phyloP scores from a whole-genome alignment of 768 basidiomycete species.

The Phylloporus sp. region DNA sequence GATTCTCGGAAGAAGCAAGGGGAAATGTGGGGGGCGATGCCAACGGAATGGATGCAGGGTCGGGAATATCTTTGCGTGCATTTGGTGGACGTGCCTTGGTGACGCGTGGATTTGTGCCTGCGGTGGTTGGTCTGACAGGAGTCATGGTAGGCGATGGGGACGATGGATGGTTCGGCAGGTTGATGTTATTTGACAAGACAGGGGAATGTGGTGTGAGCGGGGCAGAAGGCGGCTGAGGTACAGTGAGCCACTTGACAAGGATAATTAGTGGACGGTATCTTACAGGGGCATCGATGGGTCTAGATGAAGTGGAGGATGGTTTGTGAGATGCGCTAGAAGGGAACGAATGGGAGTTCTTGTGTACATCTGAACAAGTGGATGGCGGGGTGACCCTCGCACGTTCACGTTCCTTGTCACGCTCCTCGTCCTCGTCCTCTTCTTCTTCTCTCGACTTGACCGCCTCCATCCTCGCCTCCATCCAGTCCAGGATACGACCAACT shows the following conservation, averaged over 20 bases:
- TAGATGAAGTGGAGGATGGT: constrained; percentile 12
- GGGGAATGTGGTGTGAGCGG: constrained; percentile 34
- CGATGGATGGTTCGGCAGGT: constrained; percentile 13
- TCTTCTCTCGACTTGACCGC: constrained; percentile 71
- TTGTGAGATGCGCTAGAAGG: constrained; percentile 18
- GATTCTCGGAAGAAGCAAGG: constrained; percentile 27
- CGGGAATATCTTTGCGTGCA: constrained; percentile 27
- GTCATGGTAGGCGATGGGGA: constrained; percentile 29
- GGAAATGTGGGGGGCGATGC: constrained; percentile 19
- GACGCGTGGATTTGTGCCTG: constrained; percentile 18
- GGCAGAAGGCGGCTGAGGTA: constrained; percentile 12
- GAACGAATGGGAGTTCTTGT: constrained; percentile 18
- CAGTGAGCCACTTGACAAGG: constrained; percentile 5
- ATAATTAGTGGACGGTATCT: constrained; percentile 14
- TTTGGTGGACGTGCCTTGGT: constrained; percentile 28
- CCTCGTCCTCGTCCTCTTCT: constrained; percentile 80
- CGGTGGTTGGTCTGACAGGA: constrained; percentile 12
- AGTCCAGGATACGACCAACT: constrained; percentile 78
- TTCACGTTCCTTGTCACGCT: constrained; percentile 53
- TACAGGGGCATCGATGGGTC: constrained; percentile 27
- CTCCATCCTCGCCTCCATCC: constrained; percentile 77
- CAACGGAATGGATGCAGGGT: constrained; percentile 11
- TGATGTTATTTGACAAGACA: constrained; percentile 17
- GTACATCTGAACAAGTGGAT: constrained; percentile 15
- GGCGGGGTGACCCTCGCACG: constrained; percentile 30